These are phyloP conservation scores for Diaporthe vexans DNA, from an alignment of 2,329 filamentous ascomycete genomes.

Conservation along the genomic window DNA sequence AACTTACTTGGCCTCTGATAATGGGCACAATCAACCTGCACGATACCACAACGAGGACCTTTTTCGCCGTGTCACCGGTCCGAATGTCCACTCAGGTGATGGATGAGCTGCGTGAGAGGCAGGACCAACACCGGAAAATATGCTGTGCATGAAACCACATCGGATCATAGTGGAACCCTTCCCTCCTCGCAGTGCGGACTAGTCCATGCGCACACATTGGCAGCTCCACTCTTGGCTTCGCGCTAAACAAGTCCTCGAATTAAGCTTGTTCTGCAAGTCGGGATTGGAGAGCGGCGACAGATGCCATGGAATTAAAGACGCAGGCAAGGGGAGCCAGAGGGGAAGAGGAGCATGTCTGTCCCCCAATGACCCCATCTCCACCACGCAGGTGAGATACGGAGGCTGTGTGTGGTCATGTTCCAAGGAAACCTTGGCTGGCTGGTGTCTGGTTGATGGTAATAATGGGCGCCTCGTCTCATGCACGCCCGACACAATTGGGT, in stretches of 20 bases:
- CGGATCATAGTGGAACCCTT: constrained; percentile 21
- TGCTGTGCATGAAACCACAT: constrained; percentile 36
- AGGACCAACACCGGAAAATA: constrained; percentile 10
- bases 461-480: constrained; percentile 14
- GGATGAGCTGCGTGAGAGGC: not conserved
- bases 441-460: not conserved
- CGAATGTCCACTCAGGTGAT: not conserved
- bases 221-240: constrained; percentile 34
- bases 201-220: constrained; percentile 19
- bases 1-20: not conserved
- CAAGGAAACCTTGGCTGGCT: constrained; percentile 22
- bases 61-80: not conserved
- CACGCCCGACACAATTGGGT: constrained; percentile 13
- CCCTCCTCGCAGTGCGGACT: constrained; percentile 1
- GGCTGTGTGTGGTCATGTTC: constrained; percentile 13
- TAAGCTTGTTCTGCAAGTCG: constrained; percentile 42
- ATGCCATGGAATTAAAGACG: not conserved
- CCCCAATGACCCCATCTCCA: not conserved
- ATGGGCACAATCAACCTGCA: not conserved
- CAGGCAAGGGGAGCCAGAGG: not conserved
- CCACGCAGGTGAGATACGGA: not conserved
- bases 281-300: constrained; percentile 31
- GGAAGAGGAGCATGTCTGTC: not conserved
- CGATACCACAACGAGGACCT: no score
- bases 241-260: constrained; percentile 40